Evolutionary conservation across 768 basidiomycete genomes (phyloP), one percentile per base, ranked within the genome.

Genomic region (Cytidiella melzeri): DNA sequence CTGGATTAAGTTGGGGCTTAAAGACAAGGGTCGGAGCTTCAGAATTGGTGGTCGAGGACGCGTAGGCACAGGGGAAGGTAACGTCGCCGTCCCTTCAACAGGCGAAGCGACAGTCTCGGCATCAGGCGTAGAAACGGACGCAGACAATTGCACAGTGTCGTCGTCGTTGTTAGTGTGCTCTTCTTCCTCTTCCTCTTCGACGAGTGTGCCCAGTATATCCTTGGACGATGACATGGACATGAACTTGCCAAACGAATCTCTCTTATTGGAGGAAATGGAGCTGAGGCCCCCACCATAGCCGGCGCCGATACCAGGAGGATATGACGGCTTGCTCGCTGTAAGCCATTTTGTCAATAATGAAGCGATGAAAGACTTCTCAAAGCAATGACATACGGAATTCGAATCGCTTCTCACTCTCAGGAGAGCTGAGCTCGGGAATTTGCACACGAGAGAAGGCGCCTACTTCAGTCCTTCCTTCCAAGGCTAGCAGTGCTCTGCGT

Each of bases 121-220:
- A 3, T 40, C 45, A 23, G 54, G 19, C 51, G 50, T 51, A 23
- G 53, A 53, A 26, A 46, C 45, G 19, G 30, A 27, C 26, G 49
- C 37, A 41, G n/a, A 9, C 36, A 25, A 11, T n/a, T 48, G 37
- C 26, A 61, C 50, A 23, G 58, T 41, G 18, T 52, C 51, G 5
- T 63, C 61, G 25, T 15, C 11, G 42, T 63, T 34, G 20, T 57
- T 64, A 1, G 55, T 48, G 21, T 66, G 66, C 3, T 86, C 85
- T 21, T 92, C 90, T 37, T 91, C 91, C 45, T 92, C 90, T 48
- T 92, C 87, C 60, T 90, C 91, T 59, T 91, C 90, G 26, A 92
- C 69, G 24, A 92, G 73, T 15, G 89, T 91, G 51, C 80, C 77
- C 10, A 92, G 74, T 57, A 84, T 79, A 63, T 91, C 89, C 62